Conservation (phyloP, 2,329 filamentous ascomycete species). For the Penicillium freii region DNA sequence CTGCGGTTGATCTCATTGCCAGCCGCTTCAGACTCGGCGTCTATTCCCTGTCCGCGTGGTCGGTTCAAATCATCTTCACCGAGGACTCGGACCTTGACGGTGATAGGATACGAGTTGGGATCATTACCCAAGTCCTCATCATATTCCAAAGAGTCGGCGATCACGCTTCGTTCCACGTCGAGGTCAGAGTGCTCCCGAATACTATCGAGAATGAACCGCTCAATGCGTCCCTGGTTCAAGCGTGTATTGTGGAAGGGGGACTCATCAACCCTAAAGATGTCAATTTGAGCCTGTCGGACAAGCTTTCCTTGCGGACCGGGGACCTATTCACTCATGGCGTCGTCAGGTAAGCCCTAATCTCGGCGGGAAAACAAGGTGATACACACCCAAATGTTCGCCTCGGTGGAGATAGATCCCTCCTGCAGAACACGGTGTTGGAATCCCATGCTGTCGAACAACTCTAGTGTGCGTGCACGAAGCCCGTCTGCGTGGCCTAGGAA, state of each 20-base stretch:
- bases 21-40: constrained; percentile 23
- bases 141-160: constrained; percentile 57
- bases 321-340: constrained; percentile 4
- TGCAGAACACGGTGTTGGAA: constrained; percentile 64
- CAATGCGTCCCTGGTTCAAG: constrained; percentile 69
- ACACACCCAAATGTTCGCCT: constrained; percentile 54
- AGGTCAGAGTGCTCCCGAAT: constrained; percentile 57
- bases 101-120: constrained; percentile 58
- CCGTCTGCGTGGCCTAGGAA: constrained; percentile 30
- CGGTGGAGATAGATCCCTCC: constrained; percentile 67
- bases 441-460: constrained; percentile 68
- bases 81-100: constrained; percentile 57
- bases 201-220: constrained; percentile 64
- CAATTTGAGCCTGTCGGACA: constrained; percentile 62
- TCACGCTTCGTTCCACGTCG: constrained; percentile 58
- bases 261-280: constrained; percentile 58
- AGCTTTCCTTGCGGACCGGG: constrained; percentile 53
- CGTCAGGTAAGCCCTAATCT: neutral
- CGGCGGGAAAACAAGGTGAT: neutral
- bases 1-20: constrained; percentile 60
- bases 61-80: constrained; percentile 59
- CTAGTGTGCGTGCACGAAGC: constrained; percentile 21
- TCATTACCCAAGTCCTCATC: constrained; percentile 51
- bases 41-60: constrained; percentile 38
- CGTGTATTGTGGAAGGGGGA: constrained; percentile 62